Conservation (phyloP, 371 early-diverging fungal species). For the Syncephalastrum racemosum region DNA sequence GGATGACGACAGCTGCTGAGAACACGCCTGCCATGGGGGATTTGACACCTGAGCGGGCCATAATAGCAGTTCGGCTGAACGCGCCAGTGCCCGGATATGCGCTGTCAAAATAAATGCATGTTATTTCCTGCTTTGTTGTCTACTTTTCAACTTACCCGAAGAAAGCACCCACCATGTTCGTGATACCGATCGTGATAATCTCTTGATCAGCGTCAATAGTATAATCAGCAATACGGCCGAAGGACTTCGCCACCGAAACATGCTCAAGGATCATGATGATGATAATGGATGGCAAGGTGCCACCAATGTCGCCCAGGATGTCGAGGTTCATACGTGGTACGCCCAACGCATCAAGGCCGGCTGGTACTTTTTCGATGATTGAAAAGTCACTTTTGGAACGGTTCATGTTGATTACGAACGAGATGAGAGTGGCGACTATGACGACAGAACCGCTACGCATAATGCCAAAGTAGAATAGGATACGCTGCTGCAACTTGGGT, state of each 20-base stretch:
- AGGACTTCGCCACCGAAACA: constrained; percentile 78
- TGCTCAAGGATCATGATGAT: constrained; percentile 81
- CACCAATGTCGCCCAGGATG: constrained; percentile 40
- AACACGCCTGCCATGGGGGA: constrained; percentile 81
- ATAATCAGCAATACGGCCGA: constrained; percentile 65
- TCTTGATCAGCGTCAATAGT: constrained; percentile 74
- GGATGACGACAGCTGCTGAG: constrained; percentile 73
- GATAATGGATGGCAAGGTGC: constrained; percentile 58
- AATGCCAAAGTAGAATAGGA: constrained; percentile 45
- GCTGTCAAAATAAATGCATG: constrained; percentile 5
- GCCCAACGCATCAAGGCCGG: constrained; percentile 61
- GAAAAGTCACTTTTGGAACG: constrained; percentile 26
- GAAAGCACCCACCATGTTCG: constrained; percentile 79
- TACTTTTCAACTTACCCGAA: constrained; percentile 54
- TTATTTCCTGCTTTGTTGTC: background rate
- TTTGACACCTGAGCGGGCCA: constrained; percentile 73
- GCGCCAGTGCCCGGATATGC: constrained; percentile 50
- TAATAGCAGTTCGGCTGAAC: constrained; percentile 67
- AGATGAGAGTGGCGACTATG: constrained; percentile 40
- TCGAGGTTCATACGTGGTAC: constrained; percentile 44
- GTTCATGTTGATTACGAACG: constrained; percentile 30
- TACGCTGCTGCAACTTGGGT: constrained; percentile 23
- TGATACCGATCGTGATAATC: constrained; percentile 77
- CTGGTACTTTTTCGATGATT: constrained; percentile 67
- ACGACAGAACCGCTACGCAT: constrained; percentile 47